Percentiles rank a stretch among this genome's conserved stretches.
Evolutionary conservation across 2,329 filamentous ascomycete genomes (phyloP).

Genomic region (Alternaria sp.): DNA sequence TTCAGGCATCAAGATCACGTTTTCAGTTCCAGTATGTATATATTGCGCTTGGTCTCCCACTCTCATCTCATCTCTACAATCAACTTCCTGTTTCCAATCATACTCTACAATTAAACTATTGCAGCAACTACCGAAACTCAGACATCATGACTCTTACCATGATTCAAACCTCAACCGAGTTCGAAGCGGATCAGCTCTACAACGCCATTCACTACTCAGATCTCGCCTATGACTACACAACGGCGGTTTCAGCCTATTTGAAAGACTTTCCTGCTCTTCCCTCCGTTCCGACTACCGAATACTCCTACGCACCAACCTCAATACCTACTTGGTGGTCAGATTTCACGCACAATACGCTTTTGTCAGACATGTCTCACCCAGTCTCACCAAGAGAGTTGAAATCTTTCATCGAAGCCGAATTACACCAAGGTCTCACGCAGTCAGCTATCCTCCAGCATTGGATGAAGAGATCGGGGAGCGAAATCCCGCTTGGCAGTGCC

Average conservation of each 20-base stretch:
- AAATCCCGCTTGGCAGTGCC: background rate
- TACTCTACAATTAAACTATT: background rate
- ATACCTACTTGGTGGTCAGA: background rate
- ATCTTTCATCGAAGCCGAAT: background rate
- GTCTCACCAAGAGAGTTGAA: background rate
- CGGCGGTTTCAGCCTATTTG: background rate
- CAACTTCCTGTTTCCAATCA: background rate
- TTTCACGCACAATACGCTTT: background rate
- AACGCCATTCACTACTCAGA: background rate
- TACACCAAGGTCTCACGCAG: background rate
- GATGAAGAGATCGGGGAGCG: background rate
- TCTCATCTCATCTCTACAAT: background rate
- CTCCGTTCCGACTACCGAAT: background rate
- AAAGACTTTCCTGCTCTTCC: background rate
- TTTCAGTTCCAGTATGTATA: background rate
- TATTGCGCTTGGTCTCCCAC: background rate
- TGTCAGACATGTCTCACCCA: background rate
- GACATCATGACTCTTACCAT: background rate
- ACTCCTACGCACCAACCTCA: background rate
- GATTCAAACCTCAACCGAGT: background rate
- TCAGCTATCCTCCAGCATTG: constrained; percentile 3
- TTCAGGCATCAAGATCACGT: background rate
- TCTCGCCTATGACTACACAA: background rate
- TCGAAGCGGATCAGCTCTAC: background rate
- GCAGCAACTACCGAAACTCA: background rate